Percentiles rank a stretch among this genome's conserved stretches.
phyloP scores from a whole-genome alignment of 1,284 basidiomycete genomes.

The Rhodofomes roseus region DNA sequence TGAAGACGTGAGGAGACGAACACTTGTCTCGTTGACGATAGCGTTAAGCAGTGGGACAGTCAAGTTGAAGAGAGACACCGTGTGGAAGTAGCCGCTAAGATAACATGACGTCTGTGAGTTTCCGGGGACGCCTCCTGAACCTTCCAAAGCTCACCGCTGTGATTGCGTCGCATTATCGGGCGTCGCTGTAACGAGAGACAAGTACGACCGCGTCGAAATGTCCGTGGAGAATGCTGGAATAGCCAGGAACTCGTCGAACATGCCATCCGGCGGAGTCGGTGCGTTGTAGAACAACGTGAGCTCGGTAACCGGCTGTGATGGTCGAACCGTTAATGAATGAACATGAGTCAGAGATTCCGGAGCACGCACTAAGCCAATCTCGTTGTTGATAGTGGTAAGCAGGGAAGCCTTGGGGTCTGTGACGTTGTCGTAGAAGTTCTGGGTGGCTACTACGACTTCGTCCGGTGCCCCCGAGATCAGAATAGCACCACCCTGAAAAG shows the following conservation, averaged over 20 bases:
- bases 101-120: not conserved
- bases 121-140: not conserved
- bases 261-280: slow-evolving; percentile 36
- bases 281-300: slow-evolving; percentile 39
- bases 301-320: slow-evolving; percentile 15
- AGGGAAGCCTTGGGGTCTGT: slow-evolving; percentile 58
- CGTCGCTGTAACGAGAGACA: slow-evolving; percentile 34
- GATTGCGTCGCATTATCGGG: slow-evolving; percentile 36
- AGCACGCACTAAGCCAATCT: slow-evolving; percentile 34
- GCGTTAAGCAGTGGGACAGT: slow-evolving; percentile 34
- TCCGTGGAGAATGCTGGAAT: slow-evolving; percentile 28
- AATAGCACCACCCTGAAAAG: slow-evolving; percentile 50
- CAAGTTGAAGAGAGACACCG: slow-evolving; percentile 35
- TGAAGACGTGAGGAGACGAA: slow-evolving; percentile 20
- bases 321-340: too few relatives aligned
- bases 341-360: too few relatives aligned
- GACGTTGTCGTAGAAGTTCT: slow-evolving; percentile 43
- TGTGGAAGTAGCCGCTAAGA: slow-evolving; percentile 45
- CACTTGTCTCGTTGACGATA: slow-evolving; percentile 47
- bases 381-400: slow-evolving; percentile 48
- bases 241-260: slow-evolving; percentile 39
- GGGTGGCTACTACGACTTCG: slow-evolving; percentile 41
- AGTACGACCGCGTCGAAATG: slow-evolving; percentile 33
- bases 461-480: slow-evolving; percentile 32
- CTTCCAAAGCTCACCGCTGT: not conserved